phyloP scores from a whole-genome alignment of 1,284 basidiomycete genomes.

The Mycena sp. region DNA sequence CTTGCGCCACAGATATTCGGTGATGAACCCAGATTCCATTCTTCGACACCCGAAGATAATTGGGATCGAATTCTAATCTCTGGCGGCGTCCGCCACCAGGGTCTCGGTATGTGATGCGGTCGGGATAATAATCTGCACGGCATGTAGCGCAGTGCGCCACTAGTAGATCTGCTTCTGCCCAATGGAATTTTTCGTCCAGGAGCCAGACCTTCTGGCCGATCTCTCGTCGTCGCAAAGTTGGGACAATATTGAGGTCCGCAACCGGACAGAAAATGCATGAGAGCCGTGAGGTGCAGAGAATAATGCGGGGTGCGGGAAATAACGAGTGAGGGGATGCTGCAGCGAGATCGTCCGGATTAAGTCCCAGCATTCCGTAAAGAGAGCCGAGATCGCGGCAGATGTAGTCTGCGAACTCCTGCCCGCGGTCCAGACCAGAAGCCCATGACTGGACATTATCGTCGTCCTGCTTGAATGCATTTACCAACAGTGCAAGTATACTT shows the following conservation, averaged over 20 bases:
- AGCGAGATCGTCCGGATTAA: neutral
- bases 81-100: neutral
- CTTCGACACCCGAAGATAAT: conserved; percentile 25
- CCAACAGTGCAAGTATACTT: neutral
- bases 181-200: conserved; percentile 2
- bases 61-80: conserved; percentile 13
- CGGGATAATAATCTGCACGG: conserved; percentile 25
- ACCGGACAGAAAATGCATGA: conserved; percentile 14
- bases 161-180: conserved; percentile 4
- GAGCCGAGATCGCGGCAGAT: neutral
- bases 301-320: neutral
- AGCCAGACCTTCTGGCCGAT: conserved; percentile 8
- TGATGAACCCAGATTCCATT: conserved; percentile 23
- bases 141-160: conserved; percentile 14
- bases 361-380: neutral
- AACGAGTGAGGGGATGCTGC: neutral
- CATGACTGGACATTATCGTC: neutral
- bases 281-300: conserved; percentile 2
- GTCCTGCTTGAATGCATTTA: neutral
- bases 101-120: conserved; percentile 9
- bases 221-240: conserved; percentile 7
- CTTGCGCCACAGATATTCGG: conserved; percentile 21
- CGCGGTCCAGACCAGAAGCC: neutral
- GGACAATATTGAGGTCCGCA: conserved; percentile 2
- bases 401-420: neutral